A percentile compares a stretch with the other conserved stretches of the same genome.
Conservation (phyloP, 345 rosid genomes). For the sweet orange (Citrus sinensis) region DNA sequence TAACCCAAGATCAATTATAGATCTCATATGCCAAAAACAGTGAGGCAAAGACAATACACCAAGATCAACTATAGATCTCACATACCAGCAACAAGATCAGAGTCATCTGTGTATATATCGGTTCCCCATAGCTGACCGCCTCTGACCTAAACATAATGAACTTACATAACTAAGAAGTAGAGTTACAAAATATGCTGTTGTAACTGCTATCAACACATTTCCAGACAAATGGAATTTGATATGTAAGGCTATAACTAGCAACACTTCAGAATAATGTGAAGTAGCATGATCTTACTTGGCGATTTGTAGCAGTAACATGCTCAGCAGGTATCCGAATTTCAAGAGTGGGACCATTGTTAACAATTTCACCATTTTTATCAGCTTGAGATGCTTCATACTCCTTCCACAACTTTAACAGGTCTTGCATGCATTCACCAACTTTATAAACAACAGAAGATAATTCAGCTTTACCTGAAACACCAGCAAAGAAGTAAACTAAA, state of each 20-base stretch:
- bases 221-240: not conserved
- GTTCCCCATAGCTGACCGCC: constrained; percentile 99
- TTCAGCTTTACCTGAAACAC: constrained; percentile 83
- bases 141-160: constrained; percentile 64
- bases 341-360: constrained; percentile 79
- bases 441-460: constrained; percentile 80
- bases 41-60: not conserved
- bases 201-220: not conserved
- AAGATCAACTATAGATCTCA: constrained; percentile 19
- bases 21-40: not conserved
- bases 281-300: constrained; percentile 63
- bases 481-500: constrained; percentile 24
- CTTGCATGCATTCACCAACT: constrained; percentile 99
- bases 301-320: constrained; percentile 98
- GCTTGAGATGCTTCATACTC: constrained; percentile 70
- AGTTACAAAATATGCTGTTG: not conserved
- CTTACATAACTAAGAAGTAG: constrained; percentile 11
- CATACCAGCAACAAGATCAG: constrained; percentile 98
- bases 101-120: constrained; percentile 92
- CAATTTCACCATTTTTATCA: constrained; percentile 68
- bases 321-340: constrained; percentile 97
- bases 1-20: constrained; percentile 19
- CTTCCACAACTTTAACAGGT: constrained; percentile 87
- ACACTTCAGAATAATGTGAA: constrained; percentile 9
- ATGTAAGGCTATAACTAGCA: not conserved